Evolutionary conservation across 2,329 filamentous ascomycete species (phyloP), one percentile per base, ranked within the genome.

Genomic region (Exserohilum turcica): DNA sequence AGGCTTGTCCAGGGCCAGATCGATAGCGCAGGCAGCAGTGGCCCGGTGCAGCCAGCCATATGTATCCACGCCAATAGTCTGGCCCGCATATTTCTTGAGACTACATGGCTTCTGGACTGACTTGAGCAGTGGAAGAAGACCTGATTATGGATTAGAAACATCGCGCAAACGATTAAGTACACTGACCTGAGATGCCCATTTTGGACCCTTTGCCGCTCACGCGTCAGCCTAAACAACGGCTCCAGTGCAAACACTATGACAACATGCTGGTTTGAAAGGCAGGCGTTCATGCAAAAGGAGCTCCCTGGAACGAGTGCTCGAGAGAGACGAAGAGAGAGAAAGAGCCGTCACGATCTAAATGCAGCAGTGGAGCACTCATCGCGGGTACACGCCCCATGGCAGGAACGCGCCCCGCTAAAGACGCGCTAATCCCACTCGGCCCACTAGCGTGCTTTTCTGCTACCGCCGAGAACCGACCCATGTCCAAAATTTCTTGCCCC

Each of bases 31-130:
- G 43, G 90, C 85, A 61, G 95, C 87, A 40, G 92, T 92, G 48
- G 92, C 95, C 63, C 94, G 88, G 76, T 99, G 94, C 49, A 99
- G 86, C 94, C 95, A 99, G 73, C 93, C 94, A 81, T 99, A 99
- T 52, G 90, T 93, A 75, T 99, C 94, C 31, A 99, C 87, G n/a
- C 90, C 95, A 40, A 99, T 83, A 1, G 89, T 96, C 76, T 96
- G 87, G 45, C 93, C 94, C 10, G 84, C 79, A 74, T 90, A 97
- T 68, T 92, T 92, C 73, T 92, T 95, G 55, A 99, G 81, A 64
- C 91, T 89, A 44, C 86, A 89, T 70, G 90, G 89, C 70, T 90
- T 92, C 55, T 99, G 94, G 48, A 99, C 97, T 39, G 94, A 97
- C 77, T 97, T 97, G 56, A 99, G 86, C 55, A 97, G 82, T 32